These are phyloP conservation scores for Magnolia changhungtana DNA, from an alignment of 164 flowering plant species.

Conservation along the genomic window DNA sequence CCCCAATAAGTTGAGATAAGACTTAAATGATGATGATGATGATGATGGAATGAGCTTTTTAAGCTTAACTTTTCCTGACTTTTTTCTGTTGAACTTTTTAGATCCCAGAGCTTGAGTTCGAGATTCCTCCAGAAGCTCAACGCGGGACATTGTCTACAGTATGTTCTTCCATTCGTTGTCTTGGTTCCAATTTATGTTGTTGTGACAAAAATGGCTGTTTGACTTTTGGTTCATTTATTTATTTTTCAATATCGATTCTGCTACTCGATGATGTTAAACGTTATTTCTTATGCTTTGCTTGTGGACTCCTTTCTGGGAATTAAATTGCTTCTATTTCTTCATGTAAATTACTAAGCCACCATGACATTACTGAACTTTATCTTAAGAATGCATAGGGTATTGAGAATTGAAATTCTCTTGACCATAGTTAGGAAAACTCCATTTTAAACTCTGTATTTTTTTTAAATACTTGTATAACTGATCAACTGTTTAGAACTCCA, in stretches of 20 bases:
- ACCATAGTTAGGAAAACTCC: background rate
- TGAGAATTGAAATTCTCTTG: background rate
- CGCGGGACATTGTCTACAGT: slow-evolving; percentile 88
- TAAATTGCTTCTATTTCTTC: background rate
- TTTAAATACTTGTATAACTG: too few species aligned
- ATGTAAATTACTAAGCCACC: background rate
- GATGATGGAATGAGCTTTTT: too few species aligned
- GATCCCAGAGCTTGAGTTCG: slow-evolving; percentile 95
- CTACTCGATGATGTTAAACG: background rate
- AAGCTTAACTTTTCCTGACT: background rate
- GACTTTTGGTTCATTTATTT: background rate
- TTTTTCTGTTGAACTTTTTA: slow-evolving; percentile 22
- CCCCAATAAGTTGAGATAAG: background rate
- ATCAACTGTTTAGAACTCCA: too few species aligned
- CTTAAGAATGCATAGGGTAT: background rate
- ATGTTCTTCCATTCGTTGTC: slow-evolving; percentile 16
- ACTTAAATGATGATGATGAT: background rate
- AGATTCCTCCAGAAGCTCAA: slow-evolving; percentile 98
- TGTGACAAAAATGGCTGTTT: background rate
- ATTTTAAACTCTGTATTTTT: too few species aligned
- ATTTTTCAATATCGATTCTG: background rate
- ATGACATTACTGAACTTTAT: background rate
- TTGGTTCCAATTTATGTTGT: background rate
- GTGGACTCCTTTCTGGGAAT: background rate
- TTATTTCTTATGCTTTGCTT: too few species aligned